phyloP scores from a whole-genome alignment of 2,329 filamentous ascomycete genomes.

The Thermomyces lanuginosus region DNA sequence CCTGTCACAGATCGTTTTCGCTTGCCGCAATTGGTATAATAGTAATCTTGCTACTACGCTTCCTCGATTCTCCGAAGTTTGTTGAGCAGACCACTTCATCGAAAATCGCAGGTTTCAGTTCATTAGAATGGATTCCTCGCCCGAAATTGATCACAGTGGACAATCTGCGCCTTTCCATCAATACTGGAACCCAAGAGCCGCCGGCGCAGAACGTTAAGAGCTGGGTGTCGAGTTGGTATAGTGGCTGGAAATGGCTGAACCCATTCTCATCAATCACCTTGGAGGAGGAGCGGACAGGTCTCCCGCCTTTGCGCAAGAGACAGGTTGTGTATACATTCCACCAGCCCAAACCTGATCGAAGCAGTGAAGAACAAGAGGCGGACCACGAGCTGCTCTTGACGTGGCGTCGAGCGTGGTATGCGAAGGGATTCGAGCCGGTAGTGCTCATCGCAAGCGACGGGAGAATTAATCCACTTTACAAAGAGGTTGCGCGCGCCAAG shows the following conservation, averaged over 20 bases:
- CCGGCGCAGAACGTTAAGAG: constrained; percentile 61
- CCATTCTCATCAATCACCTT: constrained; percentile 70
- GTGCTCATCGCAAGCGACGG: constrained; percentile 68
- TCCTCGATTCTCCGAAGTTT: too few species aligned
- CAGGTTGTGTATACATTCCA: constrained; percentile 84
- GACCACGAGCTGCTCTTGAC: constrained; percentile 66
- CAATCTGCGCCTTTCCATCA: constrained; percentile 46
- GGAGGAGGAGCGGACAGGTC: constrained; percentile 66
- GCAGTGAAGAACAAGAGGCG: constrained; percentile 48
- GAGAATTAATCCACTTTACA: constrained; percentile 64
- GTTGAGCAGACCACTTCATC: too few species aligned
- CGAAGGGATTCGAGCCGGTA: constrained; percentile 73
- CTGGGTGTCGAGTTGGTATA: constrained; percentile 69
- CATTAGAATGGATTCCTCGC: too few species aligned
- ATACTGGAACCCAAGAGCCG: constrained; percentile 52
- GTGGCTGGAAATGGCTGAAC: constrained; percentile 76
- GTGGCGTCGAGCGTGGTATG: constrained; percentile 93
- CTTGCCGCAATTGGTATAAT: too few species aligned
- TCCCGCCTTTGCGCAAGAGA: constrained; percentile 57
- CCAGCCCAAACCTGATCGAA: constrained; percentile 49
- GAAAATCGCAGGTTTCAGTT: too few species aligned
- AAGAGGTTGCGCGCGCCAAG: constrained; percentile 44
- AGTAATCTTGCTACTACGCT: too few species aligned
- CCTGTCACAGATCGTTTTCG: too few species aligned
- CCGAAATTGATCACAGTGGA: constrained; percentile 32